Evolutionary conservation across 1,139 yeast species (phyloP).

Genomic region (Geotrichum europaeum): DNA sequence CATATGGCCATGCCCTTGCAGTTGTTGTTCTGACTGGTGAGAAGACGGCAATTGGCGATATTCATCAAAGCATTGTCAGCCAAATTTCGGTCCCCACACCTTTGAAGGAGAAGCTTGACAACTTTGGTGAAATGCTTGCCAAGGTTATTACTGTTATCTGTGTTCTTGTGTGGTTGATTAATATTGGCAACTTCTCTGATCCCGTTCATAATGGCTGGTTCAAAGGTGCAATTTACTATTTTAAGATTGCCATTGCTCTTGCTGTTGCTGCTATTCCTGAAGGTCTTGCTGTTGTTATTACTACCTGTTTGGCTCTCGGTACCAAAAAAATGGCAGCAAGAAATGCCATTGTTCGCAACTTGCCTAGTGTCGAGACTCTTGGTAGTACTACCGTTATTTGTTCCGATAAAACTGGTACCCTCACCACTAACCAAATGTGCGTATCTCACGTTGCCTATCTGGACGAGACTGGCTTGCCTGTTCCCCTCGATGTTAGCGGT

Average conservation of each 20-base stretch:
- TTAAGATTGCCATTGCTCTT: constrained; percentile 47
- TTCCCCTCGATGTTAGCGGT: constrained; percentile 42
- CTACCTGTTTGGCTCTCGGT: constrained; percentile 48
- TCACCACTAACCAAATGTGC: constrained; percentile 44
- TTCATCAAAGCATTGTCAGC: constrained; percentile 38
- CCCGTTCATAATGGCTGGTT: constrained; percentile 39
- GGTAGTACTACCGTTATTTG: constrained; percentile 48
- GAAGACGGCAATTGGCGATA: constrained; percentile 43
- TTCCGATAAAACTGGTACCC: constrained; percentile 69
- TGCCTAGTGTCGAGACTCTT: constrained; percentile 36
- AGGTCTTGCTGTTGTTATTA: constrained; percentile 46
- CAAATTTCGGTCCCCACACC: constrained; percentile 33
- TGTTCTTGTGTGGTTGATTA: constrained; percentile 42
- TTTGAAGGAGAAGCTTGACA: constrained; percentile 36
- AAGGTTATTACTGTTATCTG: constrained; percentile 40
- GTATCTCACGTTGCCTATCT: constrained; percentile 36
- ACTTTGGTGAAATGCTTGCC: constrained; percentile 40
- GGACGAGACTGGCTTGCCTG: constrained; percentile 38
- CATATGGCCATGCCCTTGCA: constrained; percentile 44
- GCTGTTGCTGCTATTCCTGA: constrained; percentile 50
- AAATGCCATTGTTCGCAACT: constrained; percentile 45
- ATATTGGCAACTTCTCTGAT: constrained; percentile 39
- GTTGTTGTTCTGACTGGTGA: constrained; percentile 42
- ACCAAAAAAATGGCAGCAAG: constrained; percentile 46
- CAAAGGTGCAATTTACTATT: constrained; percentile 45